phyloP scores from a whole-genome alignment of 345 rosid genomes.

The Acer yangbiense region DNA sequence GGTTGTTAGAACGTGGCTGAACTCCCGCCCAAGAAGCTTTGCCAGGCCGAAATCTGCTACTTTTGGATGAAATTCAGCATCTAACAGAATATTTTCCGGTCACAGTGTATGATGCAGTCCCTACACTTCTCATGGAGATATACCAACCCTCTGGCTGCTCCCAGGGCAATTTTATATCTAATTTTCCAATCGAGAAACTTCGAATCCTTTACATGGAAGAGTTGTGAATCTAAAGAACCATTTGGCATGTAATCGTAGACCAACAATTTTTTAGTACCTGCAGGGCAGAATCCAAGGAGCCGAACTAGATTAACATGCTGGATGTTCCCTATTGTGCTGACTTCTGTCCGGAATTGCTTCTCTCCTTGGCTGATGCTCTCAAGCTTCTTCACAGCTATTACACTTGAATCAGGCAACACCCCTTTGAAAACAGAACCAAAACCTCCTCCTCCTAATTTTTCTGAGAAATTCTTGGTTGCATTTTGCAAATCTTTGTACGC shows the following conservation, averaged over 20 bases:
- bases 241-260: constrained; percentile 28
- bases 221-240: constrained; percentile 17
- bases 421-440: constrained; percentile 92
- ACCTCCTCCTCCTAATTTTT: constrained; percentile 83
- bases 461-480: constrained; percentile 76
- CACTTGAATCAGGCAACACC: constrained; percentile 52
- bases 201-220: constrained; percentile 5
- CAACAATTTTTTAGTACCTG: constrained; percentile 40
- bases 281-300: constrained; percentile 80
- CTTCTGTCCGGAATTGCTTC: constrained; percentile 83
- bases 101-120: constrained; percentile 35
- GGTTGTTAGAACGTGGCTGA: constrained; percentile 78
- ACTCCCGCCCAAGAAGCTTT: constrained; percentile 79
- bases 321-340: constrained; percentile 69
- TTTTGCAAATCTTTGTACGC: constrained; percentile 62
- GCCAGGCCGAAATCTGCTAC: constrained; percentile 83
- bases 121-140: constrained; percentile 41
- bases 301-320: constrained; percentile 81
- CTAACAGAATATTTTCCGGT: constrained; percentile 87
- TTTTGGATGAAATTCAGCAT: constrained; percentile 24
- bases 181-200: constrained; percentile 51
- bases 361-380: constrained; percentile 79
- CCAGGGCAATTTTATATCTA: constrained; percentile 67
- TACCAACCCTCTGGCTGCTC: constrained; percentile 70
- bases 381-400: constrained; percentile 81